Base-by-base conservation (phyloP, 495 filamentous ascomycete species). In the Penicillium canescens region DNA sequence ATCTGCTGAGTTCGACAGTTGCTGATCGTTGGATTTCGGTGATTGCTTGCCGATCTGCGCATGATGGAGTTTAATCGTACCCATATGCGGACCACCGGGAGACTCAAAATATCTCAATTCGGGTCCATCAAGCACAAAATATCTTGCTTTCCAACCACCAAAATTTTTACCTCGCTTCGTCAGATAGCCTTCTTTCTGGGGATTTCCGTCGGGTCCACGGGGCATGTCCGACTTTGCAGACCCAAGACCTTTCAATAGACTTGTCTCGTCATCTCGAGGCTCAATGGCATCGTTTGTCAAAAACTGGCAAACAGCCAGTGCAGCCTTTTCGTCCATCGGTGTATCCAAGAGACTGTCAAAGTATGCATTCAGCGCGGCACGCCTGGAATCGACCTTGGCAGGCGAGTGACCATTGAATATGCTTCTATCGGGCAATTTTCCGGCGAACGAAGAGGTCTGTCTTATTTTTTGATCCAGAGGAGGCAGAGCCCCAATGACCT, bases 101-200 rank as follows among this genome's bases (percentile, higher is more conserved):
- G 85, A 81, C 68, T 98, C 94, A 63, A 91, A 97, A 66, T 98
- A 98, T 61, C 87, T 91, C 56, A 98, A 72, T 34, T 90, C 80
- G 13, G 95, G 90, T 2, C 91, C 91, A 62, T 98, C 90, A 1
- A 98, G 81, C 40, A 96, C 80, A 60, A 98, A 98, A 66, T 89
- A 98, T 49, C 94, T 81, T 13, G 90, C 91, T 67, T 98, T 98
- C 94, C 94, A 98, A n/a, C 94, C 94, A 21, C 94, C 94, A 71
- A 98, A 98, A 59, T 96, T 97, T 76, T 98, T 98, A 23, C 94
- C 94, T 50, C 88, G 79, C 73, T 98, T 98, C 6, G 94, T 97
- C 28, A 98, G 76, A 75, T 97, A 98, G 13, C 94, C 94, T 64
- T 86, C 91, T 63, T 92, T 93, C 55, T 85, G 77, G 1, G 87